Percentiles rank a stretch among this genome's conserved stretches.
phyloP scores from a whole-genome alignment of 441 rosid species.

The Hura crepitans region DNA sequence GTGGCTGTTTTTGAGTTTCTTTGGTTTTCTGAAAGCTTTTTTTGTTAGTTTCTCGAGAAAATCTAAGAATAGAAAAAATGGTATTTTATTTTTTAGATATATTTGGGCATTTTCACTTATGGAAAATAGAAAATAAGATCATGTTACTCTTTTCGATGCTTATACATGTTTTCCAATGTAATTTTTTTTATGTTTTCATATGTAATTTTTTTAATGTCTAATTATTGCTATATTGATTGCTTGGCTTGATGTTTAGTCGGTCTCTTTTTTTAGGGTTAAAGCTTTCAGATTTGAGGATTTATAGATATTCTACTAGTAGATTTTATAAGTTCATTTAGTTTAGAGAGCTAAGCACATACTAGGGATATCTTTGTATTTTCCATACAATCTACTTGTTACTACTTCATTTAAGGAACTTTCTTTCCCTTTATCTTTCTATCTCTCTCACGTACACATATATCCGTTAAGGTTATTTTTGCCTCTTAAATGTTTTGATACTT shows the following conservation, averaged over 20 bases:
- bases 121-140: constrained; percentile 12
- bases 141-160: background rate
- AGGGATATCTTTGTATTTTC: constrained; percentile 17
- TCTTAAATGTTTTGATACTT: constrained; percentile 20
- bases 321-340: constrained; percentile 25
- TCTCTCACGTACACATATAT: background rate
- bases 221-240: background rate
- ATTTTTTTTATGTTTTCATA: too few species aligned
- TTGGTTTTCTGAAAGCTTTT: background rate
- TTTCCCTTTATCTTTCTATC: background rate
- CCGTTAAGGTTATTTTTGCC: constrained; percentile 12
- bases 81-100: background rate
- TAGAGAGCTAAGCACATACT: background rate
- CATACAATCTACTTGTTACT: constrained; percentile 7
- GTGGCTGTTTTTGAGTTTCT: background rate
- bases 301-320: constrained; percentile 16
- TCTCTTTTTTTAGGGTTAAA: constrained; percentile 22
- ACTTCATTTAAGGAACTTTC: background rate
- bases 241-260: background rate
- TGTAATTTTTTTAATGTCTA: too few species aligned
- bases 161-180: constrained; percentile 24
- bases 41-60: constrained; percentile 18
- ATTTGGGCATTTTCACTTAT: constrained; percentile 25
- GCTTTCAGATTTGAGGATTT: constrained; percentile 52
- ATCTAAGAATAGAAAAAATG: background rate